Evolutionary conservation across 163 green algal species (phyloP), one percentile per base, ranked within the genome.

Genomic region (Chlorella variabilis): DNA sequence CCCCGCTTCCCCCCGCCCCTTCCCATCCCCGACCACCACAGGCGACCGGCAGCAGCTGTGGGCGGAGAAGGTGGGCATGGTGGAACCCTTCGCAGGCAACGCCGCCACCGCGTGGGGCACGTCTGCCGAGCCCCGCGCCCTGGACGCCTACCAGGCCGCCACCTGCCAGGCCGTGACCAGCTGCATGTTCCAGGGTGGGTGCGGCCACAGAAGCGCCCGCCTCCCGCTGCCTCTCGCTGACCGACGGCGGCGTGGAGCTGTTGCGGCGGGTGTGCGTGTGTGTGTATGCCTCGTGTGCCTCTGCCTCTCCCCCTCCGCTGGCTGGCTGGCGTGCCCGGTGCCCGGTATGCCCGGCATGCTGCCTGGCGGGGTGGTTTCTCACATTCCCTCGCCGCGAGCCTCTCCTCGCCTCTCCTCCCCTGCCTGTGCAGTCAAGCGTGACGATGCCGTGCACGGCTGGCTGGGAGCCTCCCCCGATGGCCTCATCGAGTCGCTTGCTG

Each of bases 61-160:
- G 91, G 83, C 91, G 78, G 87, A 94, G 74, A 98, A 98, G 88
- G 78, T 97, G 61, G 86, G 83, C 31, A 82, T 97, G 81, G 34
- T 85, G 29, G 39, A 85, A 29, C 83, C 84, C 0, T 95, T 96
- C 77, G 36, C 48, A 0, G 93, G 92, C 41, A 97, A 97, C 75
- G 90, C 86, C 2, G 93, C 93, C 21, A 97, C 92, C 0, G 56
- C 36, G 18, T 95, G 90, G 89, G 93, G 93, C 45, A 91, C 77
- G 11, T 31, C 31, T 2, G 67, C 59, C 11, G 90, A 93, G 70
- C 51, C 68, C 0, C 7, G 20, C 7, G 90, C 90, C 0, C 75
- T 91, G 29, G 39, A 59, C 18, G 54, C 54, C 15, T 92, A 91
- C 49, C 39, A 74, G 29, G 34, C 49, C 1, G 33, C 63, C 27